These are phyloP conservation scores for Calonectria pseudoreteaudii DNA, from an alignment of 2,329 filamentous ascomycete genomes.

Conservation along the genomic window DNA sequence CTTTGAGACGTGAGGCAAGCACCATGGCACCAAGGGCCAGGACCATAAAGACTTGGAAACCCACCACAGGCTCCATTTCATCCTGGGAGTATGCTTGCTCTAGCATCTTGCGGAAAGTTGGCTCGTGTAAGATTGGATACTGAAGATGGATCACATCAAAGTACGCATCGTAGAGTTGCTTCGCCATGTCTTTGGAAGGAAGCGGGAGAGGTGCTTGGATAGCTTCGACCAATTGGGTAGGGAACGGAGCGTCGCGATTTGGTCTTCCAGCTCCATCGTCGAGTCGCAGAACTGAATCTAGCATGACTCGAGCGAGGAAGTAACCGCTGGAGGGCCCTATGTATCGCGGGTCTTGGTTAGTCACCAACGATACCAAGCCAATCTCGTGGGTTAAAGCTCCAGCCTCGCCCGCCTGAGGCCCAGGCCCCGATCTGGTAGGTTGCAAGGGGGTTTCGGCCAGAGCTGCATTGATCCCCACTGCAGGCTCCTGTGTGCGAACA, in stretches of 20 bases:
- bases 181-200: constrained; percentile 49
- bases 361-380: constrained; percentile 62
- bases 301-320: constrained; percentile 62
- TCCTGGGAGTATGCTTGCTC: constrained; percentile 50
- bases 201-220: constrained; percentile 47
- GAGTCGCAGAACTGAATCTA: constrained; percentile 51
- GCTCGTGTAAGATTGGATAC: constrained; percentile 62
- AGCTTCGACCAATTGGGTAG: constrained; percentile 47
- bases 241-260: constrained; percentile 31
- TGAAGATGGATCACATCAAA: constrained; percentile 61
- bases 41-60: constrained; percentile 66
- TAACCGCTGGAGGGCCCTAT: constrained; percentile 68
- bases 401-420: constrained; percentile 29
- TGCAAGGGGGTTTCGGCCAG: constrained; percentile 10
- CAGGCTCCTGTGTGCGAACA: background rate
- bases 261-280: constrained; percentile 27
- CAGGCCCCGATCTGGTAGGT: constrained; percentile 28
- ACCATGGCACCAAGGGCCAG: constrained; percentile 61
- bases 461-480: background rate
- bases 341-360: constrained; percentile 61
- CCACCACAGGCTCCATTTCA: constrained; percentile 43
- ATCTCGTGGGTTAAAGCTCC: constrained; percentile 60
- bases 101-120: constrained; percentile 54
- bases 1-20: constrained; percentile 55
- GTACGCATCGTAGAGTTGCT: constrained; percentile 58